These are phyloP conservation scores for Pontederia crassipes DNA, from an alignment of 176 grass and related monocot genomes.

Conservation along the genomic window DNA sequence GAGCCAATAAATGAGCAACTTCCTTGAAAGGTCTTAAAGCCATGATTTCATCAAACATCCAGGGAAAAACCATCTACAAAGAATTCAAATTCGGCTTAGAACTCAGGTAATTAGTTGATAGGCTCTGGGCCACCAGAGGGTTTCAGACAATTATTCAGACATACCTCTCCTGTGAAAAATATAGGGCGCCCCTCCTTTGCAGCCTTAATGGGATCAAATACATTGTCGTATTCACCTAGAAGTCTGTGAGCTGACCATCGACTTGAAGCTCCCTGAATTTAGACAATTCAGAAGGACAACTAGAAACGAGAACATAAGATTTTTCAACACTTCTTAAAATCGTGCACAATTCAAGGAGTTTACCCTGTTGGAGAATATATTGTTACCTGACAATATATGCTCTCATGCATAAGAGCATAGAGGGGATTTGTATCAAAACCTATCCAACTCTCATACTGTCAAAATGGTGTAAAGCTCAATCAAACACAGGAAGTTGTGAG, in stretches of 20 bases:
- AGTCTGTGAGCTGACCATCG: slow-evolving; percentile 85
- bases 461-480: not conserved
- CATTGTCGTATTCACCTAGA: slow-evolving; percentile 30
- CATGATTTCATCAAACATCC: slow-evolving; percentile 77
- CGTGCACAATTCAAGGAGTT: not conserved
- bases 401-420: slow-evolving; percentile 78
- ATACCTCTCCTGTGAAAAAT: slow-evolving; percentile 90
- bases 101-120: not conserved
- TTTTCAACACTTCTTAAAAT: not conserved
- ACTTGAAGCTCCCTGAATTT: slow-evolving; percentile 57
- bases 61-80: slow-evolving; percentile 68
- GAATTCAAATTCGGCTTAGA: slow-evolving; percentile 2
- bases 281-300: slow-evolving; percentile 13
- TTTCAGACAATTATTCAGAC: not conserved
- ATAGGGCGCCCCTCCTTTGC: slow-evolving; percentile 61
- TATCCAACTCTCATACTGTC: slow-evolving; percentile 81
- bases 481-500: too few species aligned
- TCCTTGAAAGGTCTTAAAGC: slow-evolving; percentile 58
- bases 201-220: slow-evolving; percentile 80
- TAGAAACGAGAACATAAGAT: not conserved
- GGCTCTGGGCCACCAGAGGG: not conserved
- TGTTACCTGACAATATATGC: slow-evolving; percentile 85
- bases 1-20: slow-evolving; percentile 60
- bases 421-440: slow-evolving; percentile 77
- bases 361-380: slow-evolving; percentile 3